Evolutionary conservation across 129 eudicot species (phyloP).

Genomic region (Escallonia herrerae): DNA sequence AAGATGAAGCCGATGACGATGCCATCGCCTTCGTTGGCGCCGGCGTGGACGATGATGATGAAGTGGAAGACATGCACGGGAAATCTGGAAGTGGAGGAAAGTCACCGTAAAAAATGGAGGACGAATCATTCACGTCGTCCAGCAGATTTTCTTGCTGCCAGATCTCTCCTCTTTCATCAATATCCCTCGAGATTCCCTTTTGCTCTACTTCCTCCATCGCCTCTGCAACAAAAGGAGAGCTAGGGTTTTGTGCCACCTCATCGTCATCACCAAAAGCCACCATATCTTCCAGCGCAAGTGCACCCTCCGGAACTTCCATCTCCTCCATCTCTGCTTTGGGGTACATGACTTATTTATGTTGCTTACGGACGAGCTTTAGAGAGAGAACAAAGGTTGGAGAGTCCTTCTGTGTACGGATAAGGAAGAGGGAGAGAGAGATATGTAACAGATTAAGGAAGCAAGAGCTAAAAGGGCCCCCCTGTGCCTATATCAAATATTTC

Average conservation of each 20-base stretch:
- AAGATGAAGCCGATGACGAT: conserved; percentile 38
- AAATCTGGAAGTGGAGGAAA: conserved; percentile 74
- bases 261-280: conserved; percentile 9
- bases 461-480: conserved; percentile 16
- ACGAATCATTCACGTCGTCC: conserved; percentile 37
- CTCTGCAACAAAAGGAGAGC: conserved; percentile 8
- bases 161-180: conserved; percentile 15
- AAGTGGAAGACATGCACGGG: conserved; percentile 86
- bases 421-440: not conserved
- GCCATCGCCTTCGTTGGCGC: conserved; percentile 28
- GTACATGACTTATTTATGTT: conserved; percentile 3
- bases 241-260: not conserved
- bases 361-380: conserved; percentile 2
- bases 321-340: conserved; percentile 28
- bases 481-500: not conserved
- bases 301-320: conserved; percentile 13
- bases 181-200: conserved; percentile 12
- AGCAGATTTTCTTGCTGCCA: conserved; percentile 43
- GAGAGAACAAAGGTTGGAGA: conserved; percentile 2
- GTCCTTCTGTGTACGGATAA: conserved; percentile 12
- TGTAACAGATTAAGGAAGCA: conserved; percentile 65
- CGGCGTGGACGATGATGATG: conserved; percentile 66
- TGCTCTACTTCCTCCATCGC: conserved; percentile 14
- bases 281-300: not conserved
- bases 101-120: conserved; percentile 49